Conservation (phyloP, 805 yeast genomes). For the Blastobotrys americana region DNA sequence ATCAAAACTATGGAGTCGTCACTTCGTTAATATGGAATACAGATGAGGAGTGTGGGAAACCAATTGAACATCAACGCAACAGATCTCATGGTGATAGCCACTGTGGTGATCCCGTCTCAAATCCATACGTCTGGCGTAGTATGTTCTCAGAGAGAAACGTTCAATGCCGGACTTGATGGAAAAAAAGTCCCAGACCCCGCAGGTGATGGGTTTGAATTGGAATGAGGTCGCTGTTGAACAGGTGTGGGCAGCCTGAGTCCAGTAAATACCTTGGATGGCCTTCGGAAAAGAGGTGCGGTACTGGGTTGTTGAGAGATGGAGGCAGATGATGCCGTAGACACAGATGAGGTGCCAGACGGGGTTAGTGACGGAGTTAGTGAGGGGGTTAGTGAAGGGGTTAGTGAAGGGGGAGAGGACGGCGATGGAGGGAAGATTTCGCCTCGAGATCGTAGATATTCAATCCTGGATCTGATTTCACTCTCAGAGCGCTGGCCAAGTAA, state of each 20-base stretch:
- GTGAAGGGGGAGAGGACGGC: slow-evolving; percentile 1
- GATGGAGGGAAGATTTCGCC: background rate
- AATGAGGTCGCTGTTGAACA: background rate
- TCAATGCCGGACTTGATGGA: background rate
- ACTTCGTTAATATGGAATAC: too few relatives aligned
- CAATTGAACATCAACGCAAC: too few relatives aligned
- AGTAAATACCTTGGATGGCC: background rate
- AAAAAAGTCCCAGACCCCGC: background rate
- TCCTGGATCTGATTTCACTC: slow-evolving; percentile 44
- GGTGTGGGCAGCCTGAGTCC: background rate
- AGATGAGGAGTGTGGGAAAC: too few relatives aligned
- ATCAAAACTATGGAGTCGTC: too few relatives aligned
- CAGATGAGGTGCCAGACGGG: slow-evolving; percentile 6
- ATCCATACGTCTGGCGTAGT: too few relatives aligned
- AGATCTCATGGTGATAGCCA: too few relatives aligned
- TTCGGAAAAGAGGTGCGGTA: background rate
- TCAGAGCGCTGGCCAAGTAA: slow-evolving; percentile 67
- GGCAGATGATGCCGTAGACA: slow-evolving; percentile 1
- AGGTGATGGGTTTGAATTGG: background rate
- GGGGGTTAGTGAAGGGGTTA: slow-evolving; percentile 6
- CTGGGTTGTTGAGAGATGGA: background rate
- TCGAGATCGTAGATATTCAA: slow-evolving; percentile 6
- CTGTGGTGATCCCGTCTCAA: too few relatives aligned
- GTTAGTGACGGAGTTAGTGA: slow-evolving; percentile 4
- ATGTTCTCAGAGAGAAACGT: background rate